Evolutionary conservation across 768 basidiomycete genomes (phyloP).

Genomic region (Hydnum rufescens): DNA sequence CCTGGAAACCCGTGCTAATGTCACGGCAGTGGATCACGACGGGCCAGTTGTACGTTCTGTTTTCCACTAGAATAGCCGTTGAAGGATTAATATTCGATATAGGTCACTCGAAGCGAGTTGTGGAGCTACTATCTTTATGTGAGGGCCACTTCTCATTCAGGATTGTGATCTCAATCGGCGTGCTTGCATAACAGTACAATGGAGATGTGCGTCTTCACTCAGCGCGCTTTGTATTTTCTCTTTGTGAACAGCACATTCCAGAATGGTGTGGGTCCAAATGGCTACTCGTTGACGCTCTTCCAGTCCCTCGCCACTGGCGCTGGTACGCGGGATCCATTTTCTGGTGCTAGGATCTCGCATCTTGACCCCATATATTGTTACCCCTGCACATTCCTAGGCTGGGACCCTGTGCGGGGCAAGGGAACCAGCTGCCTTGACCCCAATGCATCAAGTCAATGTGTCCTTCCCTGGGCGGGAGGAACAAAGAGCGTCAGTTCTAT

Average conservation of each 20-base stretch:
- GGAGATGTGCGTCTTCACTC: not conserved
- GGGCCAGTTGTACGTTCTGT: not conserved
- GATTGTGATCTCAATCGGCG: not conserved
- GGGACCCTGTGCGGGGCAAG: slow-evolving; percentile 46
- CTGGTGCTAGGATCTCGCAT: not conserved
- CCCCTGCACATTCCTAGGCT: too few relatives aligned
- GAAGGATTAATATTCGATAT: slow-evolving; percentile 3
- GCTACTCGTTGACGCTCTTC: slow-evolving; percentile 53
- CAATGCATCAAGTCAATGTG: slow-evolving; percentile 48
- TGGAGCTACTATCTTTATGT: slow-evolving; percentile 47
- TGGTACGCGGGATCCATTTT: not conserved
- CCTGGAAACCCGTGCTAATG: too few relatives aligned
- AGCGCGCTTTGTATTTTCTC: not conserved
- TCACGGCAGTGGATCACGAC: not conserved
- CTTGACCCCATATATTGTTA: not conserved
- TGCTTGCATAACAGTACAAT: not conserved
- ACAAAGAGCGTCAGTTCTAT: slow-evolving; percentile 58
- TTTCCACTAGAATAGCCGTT: too few relatives aligned
- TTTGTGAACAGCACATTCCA: slow-evolving; percentile 12
- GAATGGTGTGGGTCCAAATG: slow-evolving; percentile 11
- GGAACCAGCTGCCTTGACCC: slow-evolving; percentile 45
- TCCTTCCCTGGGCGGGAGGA: slow-evolving; percentile 55
- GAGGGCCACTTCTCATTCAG: not conserved
- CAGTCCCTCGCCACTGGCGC: slow-evolving; percentile 50
- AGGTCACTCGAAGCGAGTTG: slow-evolving; percentile 51